Base-by-base conservation (phyloP, 2,329 filamentous ascomycete species). In the Colletotrichum horii region DNA sequence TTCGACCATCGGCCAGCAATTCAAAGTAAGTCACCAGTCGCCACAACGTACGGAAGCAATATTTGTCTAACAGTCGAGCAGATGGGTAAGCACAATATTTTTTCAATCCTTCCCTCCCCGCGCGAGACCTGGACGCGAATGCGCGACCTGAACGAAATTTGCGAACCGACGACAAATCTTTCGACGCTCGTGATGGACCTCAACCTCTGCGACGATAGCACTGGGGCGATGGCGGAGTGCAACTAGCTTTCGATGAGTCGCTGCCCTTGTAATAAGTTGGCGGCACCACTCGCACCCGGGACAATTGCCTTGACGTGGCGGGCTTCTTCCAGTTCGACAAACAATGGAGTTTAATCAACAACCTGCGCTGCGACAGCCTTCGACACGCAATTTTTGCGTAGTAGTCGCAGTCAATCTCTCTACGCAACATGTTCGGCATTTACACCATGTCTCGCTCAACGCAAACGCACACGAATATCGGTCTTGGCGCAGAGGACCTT, bases 31-130 rank as follows among this genome's bases (percentile, higher is more conserved):
- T 77, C 64, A 19, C 65, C 32, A 76, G 19, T 12, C 24, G 43
- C 61, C 34, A 55, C 14, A 69, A 4, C 28, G 19, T 14, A 56
- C 65, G 48, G 34, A 24, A 64, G 64, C 24, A 76, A 62, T 64
- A 34, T 32, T 75, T 70, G 79, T 82, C 87, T 89, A 83, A 89
- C 84, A 79, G 77, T 56, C 72, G 78, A 78, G 78, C 83, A 92
- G 90, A 92, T 92, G 91, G 90, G 91, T 92, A 92, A 92, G 90
- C 83, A 80, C 38, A 74, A 76, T 77, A 83, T 76, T 76, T 74
- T 75, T 75, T 79, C 3, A 19, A 62, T 60, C 56, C 30, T 34
- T 32, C 28, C 56, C 28, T 34, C 38, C 28, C 56, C 48, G 32
- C 43, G 14, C 34, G 43, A 38, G 60, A 60, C 58, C 26, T 69